Evolutionary conservation across 2,329 filamentous ascomycete genomes (phyloP).

Genomic region (Calonectria montana): DNA sequence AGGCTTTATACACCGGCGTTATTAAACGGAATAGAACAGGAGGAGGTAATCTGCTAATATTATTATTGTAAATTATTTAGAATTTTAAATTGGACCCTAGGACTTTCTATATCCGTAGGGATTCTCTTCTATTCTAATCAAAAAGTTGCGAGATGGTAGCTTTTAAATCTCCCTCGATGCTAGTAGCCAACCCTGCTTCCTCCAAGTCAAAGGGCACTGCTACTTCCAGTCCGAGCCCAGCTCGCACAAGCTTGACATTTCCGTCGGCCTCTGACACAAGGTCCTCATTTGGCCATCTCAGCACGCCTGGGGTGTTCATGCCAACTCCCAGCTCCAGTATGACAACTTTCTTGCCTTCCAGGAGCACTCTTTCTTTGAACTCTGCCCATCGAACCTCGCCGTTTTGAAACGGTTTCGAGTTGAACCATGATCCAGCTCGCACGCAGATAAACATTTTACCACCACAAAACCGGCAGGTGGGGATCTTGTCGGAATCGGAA

Average conservation of each 20-base stretch:
- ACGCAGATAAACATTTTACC: conserved; percentile 39
- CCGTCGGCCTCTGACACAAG: conserved; percentile 25
- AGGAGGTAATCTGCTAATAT: not conserved
- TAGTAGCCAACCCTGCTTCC: conserved; percentile 32
- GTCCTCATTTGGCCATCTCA: conserved; percentile 39
- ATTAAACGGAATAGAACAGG: not conserved
- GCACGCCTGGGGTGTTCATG: conserved; percentile 37
- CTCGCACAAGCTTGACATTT: conserved; percentile 28
- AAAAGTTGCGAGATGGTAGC: conserved; percentile 15
- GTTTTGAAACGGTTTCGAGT: conserved; percentile 22
- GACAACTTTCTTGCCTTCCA: conserved; percentile 31
- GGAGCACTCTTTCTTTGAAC: conserved; percentile 7
- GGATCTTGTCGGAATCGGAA: conserved; percentile 27
- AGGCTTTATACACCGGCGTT: not conserved
- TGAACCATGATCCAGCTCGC: conserved; percentile 34
- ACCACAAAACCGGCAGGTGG: conserved; percentile 29
- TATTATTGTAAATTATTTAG: not conserved
- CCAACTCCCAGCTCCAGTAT: conserved; percentile 38
- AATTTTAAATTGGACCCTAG: not conserved
- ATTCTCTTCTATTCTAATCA: not conserved
- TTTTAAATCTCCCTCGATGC: conserved; percentile 32
- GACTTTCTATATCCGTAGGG: not conserved
- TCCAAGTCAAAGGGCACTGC: conserved; percentile 37
- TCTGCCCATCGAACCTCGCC: conserved; percentile 28
- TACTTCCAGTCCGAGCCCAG: conserved; percentile 34